phyloP scores from a whole-genome alignment of 352 stramenopile genomes.

The Phytophthora kernoviae region DNA sequence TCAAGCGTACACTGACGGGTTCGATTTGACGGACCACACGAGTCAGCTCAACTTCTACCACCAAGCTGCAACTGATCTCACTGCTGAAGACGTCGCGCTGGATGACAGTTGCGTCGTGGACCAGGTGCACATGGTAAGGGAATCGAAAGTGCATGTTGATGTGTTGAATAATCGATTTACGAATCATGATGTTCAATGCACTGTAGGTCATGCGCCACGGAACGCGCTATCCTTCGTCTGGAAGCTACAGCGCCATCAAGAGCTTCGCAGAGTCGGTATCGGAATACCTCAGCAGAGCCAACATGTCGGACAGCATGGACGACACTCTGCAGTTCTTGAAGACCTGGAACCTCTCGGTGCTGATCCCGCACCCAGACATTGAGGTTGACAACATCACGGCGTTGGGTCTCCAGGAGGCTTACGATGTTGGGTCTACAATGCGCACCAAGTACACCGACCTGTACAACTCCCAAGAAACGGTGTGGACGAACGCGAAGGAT shows the following conservation, averaged over 20 bases:
- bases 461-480: conserved; percentile 45
- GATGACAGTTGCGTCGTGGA: conserved; percentile 49
- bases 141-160: no score
- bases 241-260: conserved; percentile 52
- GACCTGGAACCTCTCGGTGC: conserved; percentile 45
- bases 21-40: conserved; percentile 64
- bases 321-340: conserved; percentile 52
- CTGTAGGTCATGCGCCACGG: conserved; percentile 48
- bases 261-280: conserved; percentile 37
- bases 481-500: conserved; percentile 58
- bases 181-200: background rate
- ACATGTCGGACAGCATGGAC: conserved; percentile 30
- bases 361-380: conserved; percentile 37
- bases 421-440: conserved; percentile 42
- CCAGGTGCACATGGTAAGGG: conserved; percentile 46
- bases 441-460: conserved; percentile 46
- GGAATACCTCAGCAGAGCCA: conserved; percentile 30
- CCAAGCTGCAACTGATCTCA: conserved; percentile 43
- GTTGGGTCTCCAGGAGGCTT: conserved; percentile 47
- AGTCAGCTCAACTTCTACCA: conserved; percentile 69
- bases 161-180: background rate
- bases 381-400: conserved; percentile 64
- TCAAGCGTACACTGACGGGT: conserved; percentile 41
- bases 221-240: conserved; percentile 57
- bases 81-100: conserved; percentile 42